Conservation (phyloP, 2,329 filamentous ascomycete species). For the Hypoxylon sp. region DNA sequence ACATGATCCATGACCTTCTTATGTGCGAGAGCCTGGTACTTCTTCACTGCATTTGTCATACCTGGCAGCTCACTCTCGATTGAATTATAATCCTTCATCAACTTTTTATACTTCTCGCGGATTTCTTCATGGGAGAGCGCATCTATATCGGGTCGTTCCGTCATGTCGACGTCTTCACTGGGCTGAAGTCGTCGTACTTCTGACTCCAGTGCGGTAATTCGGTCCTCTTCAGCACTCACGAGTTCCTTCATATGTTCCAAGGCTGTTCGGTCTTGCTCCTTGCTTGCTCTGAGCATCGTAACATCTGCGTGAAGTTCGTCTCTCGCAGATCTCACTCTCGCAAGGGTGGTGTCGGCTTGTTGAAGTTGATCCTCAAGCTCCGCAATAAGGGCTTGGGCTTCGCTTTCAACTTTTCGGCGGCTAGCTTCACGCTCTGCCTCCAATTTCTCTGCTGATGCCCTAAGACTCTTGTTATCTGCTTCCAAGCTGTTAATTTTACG, state of each 20-base stretch:
- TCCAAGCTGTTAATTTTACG: slow-evolving; percentile 93
- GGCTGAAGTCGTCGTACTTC: slow-evolving; percentile 81
- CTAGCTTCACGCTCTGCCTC: slow-evolving; percentile 88
- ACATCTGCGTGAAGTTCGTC: slow-evolving; percentile 90
- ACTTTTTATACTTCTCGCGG: slow-evolving; percentile 77
- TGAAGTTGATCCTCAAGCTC: slow-evolving; percentile 88
- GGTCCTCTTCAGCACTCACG: slow-evolving; percentile 81
- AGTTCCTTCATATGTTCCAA: slow-evolving; percentile 84
- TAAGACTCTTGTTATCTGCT: slow-evolving; percentile 85
- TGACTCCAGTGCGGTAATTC: slow-evolving; percentile 85
- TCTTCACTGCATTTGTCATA: slow-evolving; percentile 92
- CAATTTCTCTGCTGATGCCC: slow-evolving; percentile 86
- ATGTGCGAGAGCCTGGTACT: slow-evolving; percentile 84
- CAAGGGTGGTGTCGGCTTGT: slow-evolving; percentile 85
- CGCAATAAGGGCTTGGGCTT: slow-evolving; percentile 78
- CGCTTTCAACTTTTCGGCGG: slow-evolving; percentile 83
- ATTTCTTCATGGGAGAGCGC: slow-evolving; percentile 78
- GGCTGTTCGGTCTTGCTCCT: slow-evolving; percentile 81
- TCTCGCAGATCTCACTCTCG: slow-evolving; percentile 84
- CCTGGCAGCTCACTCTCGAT: slow-evolving; percentile 90
- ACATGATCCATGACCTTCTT: slow-evolving; percentile 88
- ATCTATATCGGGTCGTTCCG: slow-evolving; percentile 66
- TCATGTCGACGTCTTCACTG: slow-evolving; percentile 62
- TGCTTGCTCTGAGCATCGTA: slow-evolving; percentile 80
- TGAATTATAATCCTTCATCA: slow-evolving; percentile 85